Percentiles rank a stretch among this genome's conserved stretches.
Conservation (phyloP, 1,139 yeast species). For the Saccharomyces pastorianus region DNA sequence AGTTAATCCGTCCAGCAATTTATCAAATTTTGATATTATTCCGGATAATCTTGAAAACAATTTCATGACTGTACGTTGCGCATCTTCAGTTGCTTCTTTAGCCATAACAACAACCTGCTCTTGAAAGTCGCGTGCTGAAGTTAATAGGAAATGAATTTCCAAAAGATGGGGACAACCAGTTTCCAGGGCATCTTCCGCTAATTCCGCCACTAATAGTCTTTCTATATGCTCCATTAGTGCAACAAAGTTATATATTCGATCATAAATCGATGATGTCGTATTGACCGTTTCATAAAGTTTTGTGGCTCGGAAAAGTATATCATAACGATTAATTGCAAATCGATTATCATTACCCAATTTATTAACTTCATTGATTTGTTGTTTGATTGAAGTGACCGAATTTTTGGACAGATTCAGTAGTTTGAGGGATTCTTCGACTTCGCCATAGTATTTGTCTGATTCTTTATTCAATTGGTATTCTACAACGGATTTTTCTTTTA, state of each 20-base stretch:
- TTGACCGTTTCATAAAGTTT: slow-evolving; percentile 62
- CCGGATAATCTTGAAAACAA: slow-evolving; percentile 43
- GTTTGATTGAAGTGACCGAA: slow-evolving; percentile 42
- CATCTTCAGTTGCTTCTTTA: slow-evolving; percentile 54
- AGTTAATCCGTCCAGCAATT: slow-evolving; percentile 54
- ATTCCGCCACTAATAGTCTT: slow-evolving; percentile 45
- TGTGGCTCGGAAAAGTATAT: slow-evolving; percentile 53
- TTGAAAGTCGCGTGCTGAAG: slow-evolving; percentile 64
- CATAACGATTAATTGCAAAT: slow-evolving; percentile 47
- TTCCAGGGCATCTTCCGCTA: slow-evolving; percentile 43
- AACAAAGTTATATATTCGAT: slow-evolving; percentile 53
- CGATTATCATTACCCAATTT: slow-evolving; percentile 47
- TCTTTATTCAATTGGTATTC: slow-evolving; percentile 63
- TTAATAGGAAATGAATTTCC: slow-evolving; percentile 60
- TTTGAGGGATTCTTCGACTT: slow-evolving; percentile 23
- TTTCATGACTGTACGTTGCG: slow-evolving; percentile 55
- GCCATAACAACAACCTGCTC: slow-evolving; percentile 62
- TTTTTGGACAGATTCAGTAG: slow-evolving; percentile 31
- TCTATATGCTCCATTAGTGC: slow-evolving; percentile 45
- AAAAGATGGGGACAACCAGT: slow-evolving; percentile 55
- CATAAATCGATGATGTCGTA: slow-evolving; percentile 58
- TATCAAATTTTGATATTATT: slow-evolving; percentile 55
- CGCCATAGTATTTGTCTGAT: slow-evolving; percentile 32
- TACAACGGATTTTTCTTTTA: slow-evolving; percentile 61
- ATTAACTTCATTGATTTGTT: slow-evolving; percentile 53